A percentile compares a stretch with the other conserved stretches of the same genome.
Evolutionary conservation across 2,329 filamentous ascomycete species (phyloP).

Genomic region (Ciborinia camelliae): DNA sequence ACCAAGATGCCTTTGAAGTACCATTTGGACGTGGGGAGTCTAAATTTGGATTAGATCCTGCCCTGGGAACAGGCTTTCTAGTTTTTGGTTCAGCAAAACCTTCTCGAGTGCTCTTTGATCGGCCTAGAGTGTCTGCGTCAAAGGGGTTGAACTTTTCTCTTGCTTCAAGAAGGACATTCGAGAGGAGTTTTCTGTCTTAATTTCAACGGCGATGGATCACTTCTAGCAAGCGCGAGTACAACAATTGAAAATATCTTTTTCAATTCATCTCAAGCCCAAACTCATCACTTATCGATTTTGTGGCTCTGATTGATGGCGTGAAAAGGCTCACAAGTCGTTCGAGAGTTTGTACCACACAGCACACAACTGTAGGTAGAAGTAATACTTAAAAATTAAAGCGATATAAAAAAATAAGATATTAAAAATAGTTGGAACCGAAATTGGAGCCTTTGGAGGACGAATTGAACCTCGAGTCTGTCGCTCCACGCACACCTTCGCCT

Average conservation of each 20-base stretch:
- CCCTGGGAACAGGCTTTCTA: conserved; percentile 26
- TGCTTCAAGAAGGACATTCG: conserved; percentile 91
- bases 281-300: conserved; percentile 20
- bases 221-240: conserved; percentile 83
- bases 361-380: conserved; percentile 16
- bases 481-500: conserved; percentile 24
- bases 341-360: conserved; percentile 16
- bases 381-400: conserved; percentile 17
- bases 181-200: conserved; percentile 86
- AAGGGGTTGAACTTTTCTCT: conserved; percentile 61
- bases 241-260: no score
- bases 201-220: conserved; percentile 87
- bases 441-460: conserved; percentile 52
- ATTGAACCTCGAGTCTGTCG: conserved; percentile 52
- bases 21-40: conserved; percentile 25
- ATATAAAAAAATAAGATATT: no score
- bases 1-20: conserved; percentile 20
- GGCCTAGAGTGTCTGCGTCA: conserved; percentile 40
- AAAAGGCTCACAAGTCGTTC: conserved; percentile 18
- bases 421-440: conserved; percentile 53
- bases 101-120: conserved; percentile 37
- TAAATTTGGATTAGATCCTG: conserved; percentile 33
- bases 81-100: conserved; percentile 9
- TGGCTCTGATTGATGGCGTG: conserved; percentile 6
- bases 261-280: no score